phyloP scores from a whole-genome alignment of 768 basidiomycete species.

The Phaffia tasmanica region DNA sequence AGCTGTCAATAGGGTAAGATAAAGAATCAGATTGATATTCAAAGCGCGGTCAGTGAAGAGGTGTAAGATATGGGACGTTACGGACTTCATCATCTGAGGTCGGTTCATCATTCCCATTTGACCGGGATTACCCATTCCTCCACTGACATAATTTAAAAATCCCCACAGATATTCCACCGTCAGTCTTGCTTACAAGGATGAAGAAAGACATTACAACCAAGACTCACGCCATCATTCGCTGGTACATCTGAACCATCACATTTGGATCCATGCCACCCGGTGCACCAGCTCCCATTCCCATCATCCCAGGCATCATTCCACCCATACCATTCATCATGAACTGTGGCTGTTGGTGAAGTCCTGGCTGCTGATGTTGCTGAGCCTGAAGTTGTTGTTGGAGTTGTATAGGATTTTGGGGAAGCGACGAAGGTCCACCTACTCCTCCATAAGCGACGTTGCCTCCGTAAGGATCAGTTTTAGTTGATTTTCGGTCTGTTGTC shows the following conservation, averaged over 20 bases:
- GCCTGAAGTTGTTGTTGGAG: slow-evolving; percentile 25
- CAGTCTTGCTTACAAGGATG: background rate
- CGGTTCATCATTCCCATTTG: slow-evolving; percentile 28
- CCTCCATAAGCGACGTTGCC: slow-evolving; percentile 30
- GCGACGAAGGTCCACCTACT: slow-evolving; percentile 25
- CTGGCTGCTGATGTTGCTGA: slow-evolving; percentile 25
- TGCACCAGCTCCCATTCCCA: slow-evolving; percentile 2
- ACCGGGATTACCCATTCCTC: slow-evolving; percentile 28
- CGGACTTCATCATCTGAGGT: background rate
- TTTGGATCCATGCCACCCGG: slow-evolving; percentile 63
- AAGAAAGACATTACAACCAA: background rate
- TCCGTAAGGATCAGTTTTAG: slow-evolving; percentile 27
- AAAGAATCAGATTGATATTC: background rate
- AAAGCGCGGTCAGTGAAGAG: background rate
- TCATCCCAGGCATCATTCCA: slow-evolving; percentile 23
- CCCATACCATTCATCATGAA: slow-evolving; percentile 25
- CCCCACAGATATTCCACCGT: slow-evolving; percentile 32
- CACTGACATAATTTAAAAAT: slow-evolving; percentile 29
- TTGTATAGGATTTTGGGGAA: slow-evolving; percentile 41
- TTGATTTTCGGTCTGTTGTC: slow-evolving; percentile 21
- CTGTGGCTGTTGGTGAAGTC: too few relatives aligned
- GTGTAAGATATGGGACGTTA: background rate
- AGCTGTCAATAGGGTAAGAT: background rate
- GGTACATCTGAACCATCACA: slow-evolving; percentile 82
- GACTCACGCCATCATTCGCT: slow-evolving; percentile 56